Base-by-base conservation (phyloP, 148 eudicot genomes). In the Rhododendron vialii region DNA sequence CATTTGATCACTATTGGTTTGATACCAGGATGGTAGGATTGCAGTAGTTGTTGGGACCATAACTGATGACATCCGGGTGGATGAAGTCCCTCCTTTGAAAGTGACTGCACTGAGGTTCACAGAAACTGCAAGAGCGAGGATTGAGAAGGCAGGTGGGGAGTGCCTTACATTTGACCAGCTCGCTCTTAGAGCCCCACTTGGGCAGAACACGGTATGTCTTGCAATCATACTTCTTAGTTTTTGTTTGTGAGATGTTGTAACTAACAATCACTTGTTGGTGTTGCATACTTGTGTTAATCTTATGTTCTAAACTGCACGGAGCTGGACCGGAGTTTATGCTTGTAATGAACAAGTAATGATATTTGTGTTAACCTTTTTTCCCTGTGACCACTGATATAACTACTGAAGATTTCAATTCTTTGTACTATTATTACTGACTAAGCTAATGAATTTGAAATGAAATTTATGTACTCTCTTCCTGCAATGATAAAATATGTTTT, bases 91-190 rank as follows among this genome's bases (percentile, higher is more conserved):
- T 30, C 12, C 88, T 0, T 65, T 92, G 18, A 92, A 91, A 88
- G 91, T 92, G 12, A 88, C 90, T 85, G 93, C 94, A 38, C 63
- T 92, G 86, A 92, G 87, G 91, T 92, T 92, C 81, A 92, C 94
- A 38, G 92, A 92, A 83, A 92, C 91, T 2, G 94, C 92, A 6
- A 87, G 94, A 85, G 94, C 94, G 47, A 89, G 93, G 55, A 92
- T 91, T 83, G 94, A 91, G 87, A 91, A 92, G 82, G 92, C 94
- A 11, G 93, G 94, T 74, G 94, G 94, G 5, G 93, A 92, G 87
- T 91, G 93, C 83, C 45, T 92, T 13, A 92, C 94, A 41, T 92
- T 92, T 83, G 94, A 91, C 71, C 93, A 92, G 91, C 86, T 92
- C 83, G 94, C 94, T 84, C 92, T 92, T 43, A 88, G 89, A 61